Percentiles rank a stretch among this genome's conserved stretches.
These are phyloP conservation scores for Perkinsela sp. DNA, from an alignment of 208 protist species.

Conservation along the genomic window DNA sequence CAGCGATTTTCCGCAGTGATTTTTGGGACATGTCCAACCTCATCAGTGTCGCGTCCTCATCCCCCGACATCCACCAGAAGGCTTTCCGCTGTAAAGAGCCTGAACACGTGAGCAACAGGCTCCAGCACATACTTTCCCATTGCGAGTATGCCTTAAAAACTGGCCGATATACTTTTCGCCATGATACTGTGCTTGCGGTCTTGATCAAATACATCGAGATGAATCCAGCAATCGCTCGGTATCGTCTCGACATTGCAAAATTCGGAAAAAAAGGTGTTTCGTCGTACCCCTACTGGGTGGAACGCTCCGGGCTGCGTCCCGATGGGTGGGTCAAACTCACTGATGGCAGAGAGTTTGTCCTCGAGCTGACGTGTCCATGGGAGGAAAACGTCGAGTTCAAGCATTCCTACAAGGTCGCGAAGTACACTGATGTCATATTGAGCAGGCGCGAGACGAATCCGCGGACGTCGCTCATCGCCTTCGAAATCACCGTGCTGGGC, in stretches of 20 bases:
- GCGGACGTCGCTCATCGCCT: neutral
- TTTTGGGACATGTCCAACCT: no score
- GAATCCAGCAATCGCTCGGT: neutral
- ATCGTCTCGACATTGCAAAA: neutral
- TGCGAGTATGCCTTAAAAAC: neutral
- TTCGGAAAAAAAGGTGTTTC: neutral
- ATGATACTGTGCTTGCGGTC: neutral
- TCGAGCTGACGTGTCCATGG: neutral
- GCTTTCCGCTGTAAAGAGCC: no score
- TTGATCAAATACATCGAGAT: neutral
- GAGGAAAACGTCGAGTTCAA: neutral
- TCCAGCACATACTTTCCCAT: neutral
- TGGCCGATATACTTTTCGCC: neutral
- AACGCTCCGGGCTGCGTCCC: neutral
- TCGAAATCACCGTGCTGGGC: neutral
- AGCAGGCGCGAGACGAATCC: neutral
- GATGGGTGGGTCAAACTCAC: neutral
- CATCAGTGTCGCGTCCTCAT: no score
- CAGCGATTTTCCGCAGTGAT: no score
- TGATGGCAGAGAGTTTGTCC: neutral
- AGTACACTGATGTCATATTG: neutral
- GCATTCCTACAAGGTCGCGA: neutral
- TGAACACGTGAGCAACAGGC: neutral
- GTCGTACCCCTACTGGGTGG: neutral
- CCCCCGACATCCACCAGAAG: no score